A percentile compares a stretch with the other conserved stretches of the same genome.
Evolutionary conservation across 2,329 filamentous ascomycete genomes (phyloP).

Genomic region (Tolypocladium ophioglossoides): DNA sequence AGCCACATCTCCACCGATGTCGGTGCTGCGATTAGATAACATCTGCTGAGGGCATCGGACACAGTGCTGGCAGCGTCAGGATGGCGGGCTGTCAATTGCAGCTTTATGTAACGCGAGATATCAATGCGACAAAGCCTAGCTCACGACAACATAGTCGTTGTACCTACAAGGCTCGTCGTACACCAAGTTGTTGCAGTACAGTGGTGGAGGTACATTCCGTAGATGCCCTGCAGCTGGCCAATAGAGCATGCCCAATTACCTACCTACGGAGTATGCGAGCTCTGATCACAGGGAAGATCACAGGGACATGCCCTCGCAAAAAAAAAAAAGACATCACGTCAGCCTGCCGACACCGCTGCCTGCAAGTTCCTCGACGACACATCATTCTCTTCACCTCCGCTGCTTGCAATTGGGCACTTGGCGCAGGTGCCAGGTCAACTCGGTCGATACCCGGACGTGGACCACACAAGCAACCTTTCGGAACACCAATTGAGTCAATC

Average conservation of each 20-base stretch:
- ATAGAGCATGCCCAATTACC: not conserved
- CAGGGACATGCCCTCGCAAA: conserved; percentile 14
- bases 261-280: too few relatives aligned
- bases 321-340: conserved; percentile 13
- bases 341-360: conserved; percentile 1
- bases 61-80: not conserved
- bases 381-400: not conserved
- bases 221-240: not conserved
- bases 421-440: not conserved
- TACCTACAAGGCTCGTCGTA: not conserved
- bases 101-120: not conserved
- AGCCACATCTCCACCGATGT: not conserved
- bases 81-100: not conserved
- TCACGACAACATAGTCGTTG: not conserved
- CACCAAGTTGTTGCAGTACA: too few relatives aligned
- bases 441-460: not conserved
- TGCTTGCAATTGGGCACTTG: not conserved
- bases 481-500: not conserved
- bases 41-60: too few relatives aligned
- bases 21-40: not conserved
- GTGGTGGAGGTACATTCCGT: not conserved
- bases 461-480: not conserved
- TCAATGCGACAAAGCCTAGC: not conserved
- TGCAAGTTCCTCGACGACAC: not conserved
- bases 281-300: conserved; percentile 24